Base-by-base conservation (phyloP, 169 alveolate species). In the Plasmodium knowlesi region DNA sequence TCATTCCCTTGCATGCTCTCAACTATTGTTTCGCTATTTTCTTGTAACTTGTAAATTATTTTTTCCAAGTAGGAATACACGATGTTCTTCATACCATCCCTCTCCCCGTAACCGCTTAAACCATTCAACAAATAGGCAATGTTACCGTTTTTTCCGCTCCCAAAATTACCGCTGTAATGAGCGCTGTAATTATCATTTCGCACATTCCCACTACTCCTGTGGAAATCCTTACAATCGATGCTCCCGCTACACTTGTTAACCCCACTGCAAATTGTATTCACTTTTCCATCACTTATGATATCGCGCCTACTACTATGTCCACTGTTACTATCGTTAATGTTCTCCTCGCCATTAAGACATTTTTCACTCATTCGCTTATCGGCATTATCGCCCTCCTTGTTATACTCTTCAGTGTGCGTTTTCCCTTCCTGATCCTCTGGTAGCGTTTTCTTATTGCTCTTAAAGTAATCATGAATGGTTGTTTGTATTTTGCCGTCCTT, bases 401-500 rank as follows among this genome's bases (percentile, higher is more conserved):
- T 28, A 67, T 22, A 25, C 30, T 39, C 76, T 19, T 28, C 76
- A 28, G 6, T 67, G 76, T 67, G 8, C 67, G 25, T 19, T 19
- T 34, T 41, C 10, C 41, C 37, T 5, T 81, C 19, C 30, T 46
- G 43, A 22, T 22, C 34, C 25, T 30, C 78, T 30, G 37, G 6
- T 82, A 16, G 32, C 28, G 22, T 61, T 39, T 71, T 22, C 19
- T 25, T 70, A 8, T 9, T 53, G 32, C 80, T 53, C 53, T 78
- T 86, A 53, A 86, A 74, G 39, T 72, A 84, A 70, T 84, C 84
- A 53, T 86, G 67, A 86, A 53, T 86, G 14, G 86, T 74, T 50
- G 79, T 53, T 86, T 86, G 86, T 50, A 86, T 86, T 54, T 61
- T 70, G 10, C 53, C 72, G 41, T 57, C 54, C 12, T 70, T 30